phyloP scores from a whole-genome alignment of 2,329 filamentous ascomycete species.

The Massarina eburnea region DNA sequence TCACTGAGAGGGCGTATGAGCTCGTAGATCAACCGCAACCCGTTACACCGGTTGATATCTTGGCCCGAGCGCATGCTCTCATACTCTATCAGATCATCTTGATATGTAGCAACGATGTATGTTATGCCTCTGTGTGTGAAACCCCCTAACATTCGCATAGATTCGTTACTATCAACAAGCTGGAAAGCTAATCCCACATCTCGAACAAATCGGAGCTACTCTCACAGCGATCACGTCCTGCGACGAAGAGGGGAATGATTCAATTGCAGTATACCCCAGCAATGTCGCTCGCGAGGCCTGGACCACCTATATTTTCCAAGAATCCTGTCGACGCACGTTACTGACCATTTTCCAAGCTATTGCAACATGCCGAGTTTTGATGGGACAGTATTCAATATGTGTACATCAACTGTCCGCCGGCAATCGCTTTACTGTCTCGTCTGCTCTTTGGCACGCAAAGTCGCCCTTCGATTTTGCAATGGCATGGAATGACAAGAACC shows the following conservation, averaged over 20 bases:
- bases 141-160: background rate
- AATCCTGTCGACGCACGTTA: constrained; percentile 57
- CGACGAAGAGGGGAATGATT: constrained; percentile 15
- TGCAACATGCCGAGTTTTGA: constrained; percentile 23
- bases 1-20: constrained; percentile 50
- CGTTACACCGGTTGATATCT: constrained; percentile 16
- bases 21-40: constrained; percentile 38
- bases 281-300: constrained; percentile 47
- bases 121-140: background rate
- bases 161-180: constrained; percentile 19
- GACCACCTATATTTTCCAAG: constrained; percentile 56
- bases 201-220: constrained; percentile 15
- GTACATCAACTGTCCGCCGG: constrained; percentile 6
- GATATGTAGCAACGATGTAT: constrained; percentile 26
- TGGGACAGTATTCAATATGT: constrained; percentile 19
- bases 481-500: constrained; percentile 34
- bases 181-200: constrained; percentile 16
- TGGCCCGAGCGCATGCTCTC: constrained; percentile 32
- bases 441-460: constrained; percentile 32
- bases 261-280: constrained; percentile 45
- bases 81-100: constrained; percentile 34
- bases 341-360: constrained; percentile 53
- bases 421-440: constrained; percentile 25
- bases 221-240: constrained; percentile 12
- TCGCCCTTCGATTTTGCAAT: constrained; percentile 34